phyloP scores from a whole-genome alignment of 140 eudicot species.

The Bidens hawaiensis region DNA sequence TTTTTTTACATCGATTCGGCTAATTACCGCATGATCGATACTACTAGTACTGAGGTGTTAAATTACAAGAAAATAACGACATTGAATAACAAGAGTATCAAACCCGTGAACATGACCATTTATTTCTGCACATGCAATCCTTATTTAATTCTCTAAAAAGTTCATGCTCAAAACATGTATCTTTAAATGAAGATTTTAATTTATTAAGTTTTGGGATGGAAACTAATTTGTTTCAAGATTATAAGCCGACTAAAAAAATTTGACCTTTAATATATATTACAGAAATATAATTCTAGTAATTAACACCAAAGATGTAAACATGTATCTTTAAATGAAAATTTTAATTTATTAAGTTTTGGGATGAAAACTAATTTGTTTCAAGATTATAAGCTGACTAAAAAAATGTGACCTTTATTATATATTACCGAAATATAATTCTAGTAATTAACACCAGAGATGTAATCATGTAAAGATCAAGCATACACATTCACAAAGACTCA shows the following conservation, averaged over 20 bases:
- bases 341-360: neutral
- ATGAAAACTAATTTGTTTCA: neutral
- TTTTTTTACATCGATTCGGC: too few species aligned
- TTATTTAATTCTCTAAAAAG: neutral
- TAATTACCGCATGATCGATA: too few species aligned
- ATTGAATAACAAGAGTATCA: neutral
- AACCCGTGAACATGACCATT: neutral
- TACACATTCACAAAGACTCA: slow-evolving; percentile 2
- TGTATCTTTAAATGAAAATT: neutral
- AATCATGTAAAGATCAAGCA: neutral
- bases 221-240: neutral
- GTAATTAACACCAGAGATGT: too few species aligned
- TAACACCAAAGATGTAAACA: too few species aligned
- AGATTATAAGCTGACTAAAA: neutral
- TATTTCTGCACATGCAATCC: neutral
- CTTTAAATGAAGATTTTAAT: neutral
- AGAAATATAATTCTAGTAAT: too few species aligned
- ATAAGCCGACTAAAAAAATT: too few species aligned
- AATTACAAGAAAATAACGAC: too few species aligned
- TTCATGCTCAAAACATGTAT: neutral
- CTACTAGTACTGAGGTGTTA: too few species aligned
- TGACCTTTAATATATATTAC: too few species aligned
- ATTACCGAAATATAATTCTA: too few species aligned
- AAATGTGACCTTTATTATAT: too few species aligned
- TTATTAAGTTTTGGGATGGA: neutral